Base-by-base conservation (phyloP, 2,329 filamentous ascomycete genomes). In the Aspergillus brunneoviolaceus region DNA sequence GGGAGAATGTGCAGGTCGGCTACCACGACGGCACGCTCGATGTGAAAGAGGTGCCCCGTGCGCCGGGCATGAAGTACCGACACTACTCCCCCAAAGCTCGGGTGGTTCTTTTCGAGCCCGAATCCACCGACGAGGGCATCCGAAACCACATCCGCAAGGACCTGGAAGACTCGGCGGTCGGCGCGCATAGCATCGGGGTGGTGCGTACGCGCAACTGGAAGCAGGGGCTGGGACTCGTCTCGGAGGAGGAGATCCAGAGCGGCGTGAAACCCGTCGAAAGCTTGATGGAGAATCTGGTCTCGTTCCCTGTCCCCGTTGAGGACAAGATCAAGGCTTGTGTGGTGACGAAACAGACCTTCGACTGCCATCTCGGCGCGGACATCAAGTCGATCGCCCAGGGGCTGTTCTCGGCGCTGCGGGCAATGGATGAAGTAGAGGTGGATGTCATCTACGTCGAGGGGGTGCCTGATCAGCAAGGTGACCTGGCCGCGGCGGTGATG, bases 11-110 rank as follows among this genome's bases (percentile, higher is more conserved):
- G 1, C 81, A 84, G 62, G 86, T 89, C 60, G 94, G 85, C 11
- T 98, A 97, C 75, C 87, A 89, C 70, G 92, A 96, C 69, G 83
- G 84, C 59, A 86, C 86, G 16, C 86, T 91, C 68, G 82, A 85
- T 21, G 88, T 85, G 5, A 85, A 84, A 54, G 79, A 76, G 55
- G 83, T 84, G 10, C 95, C 95, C 0, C 84, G 91, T 59, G 95
- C 95, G 0, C 95, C 95, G 0, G 95, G 95, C 1, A 99, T 99
- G 95, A 99, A 99, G 77, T 99, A 99, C 74, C 91, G 95, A 72
- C 95, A 99, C 74, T 99, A 99, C 72, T 96, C 93, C 49, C 95
- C 95, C 1, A 91, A 88, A 74, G 96, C 95, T 1, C 87, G 84
- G 50, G 93, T 99, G 2, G 80, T 96, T 14, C 81, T 98, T 1